phyloP scores from a whole-genome alignment of 1,284 basidiomycete species.

The Sporisorium graminicola region DNA sequence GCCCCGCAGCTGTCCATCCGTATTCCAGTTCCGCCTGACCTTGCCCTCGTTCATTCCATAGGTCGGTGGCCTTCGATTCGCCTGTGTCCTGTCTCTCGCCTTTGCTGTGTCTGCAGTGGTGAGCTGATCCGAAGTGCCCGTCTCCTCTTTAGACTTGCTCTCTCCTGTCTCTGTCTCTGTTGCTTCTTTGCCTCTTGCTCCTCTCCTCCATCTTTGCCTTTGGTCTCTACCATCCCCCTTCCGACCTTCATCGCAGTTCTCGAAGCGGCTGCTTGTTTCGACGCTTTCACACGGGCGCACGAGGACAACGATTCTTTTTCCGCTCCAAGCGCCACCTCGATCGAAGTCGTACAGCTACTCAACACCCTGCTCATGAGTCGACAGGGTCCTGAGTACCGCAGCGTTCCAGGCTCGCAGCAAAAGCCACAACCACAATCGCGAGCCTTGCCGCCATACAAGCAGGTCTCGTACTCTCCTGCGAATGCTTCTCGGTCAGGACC shows the following conservation, averaged over 20 bases:
- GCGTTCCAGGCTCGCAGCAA: conserved; percentile 18
- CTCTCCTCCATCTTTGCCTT: not conserved
- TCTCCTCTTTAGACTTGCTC: not conserved
- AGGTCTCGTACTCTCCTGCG: conserved; percentile 32
- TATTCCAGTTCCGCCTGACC: too few relatives aligned
- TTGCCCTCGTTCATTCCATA: too few relatives aligned
- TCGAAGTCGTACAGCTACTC: too few relatives aligned
- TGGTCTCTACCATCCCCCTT: not conserved
- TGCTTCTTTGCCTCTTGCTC: not conserved
- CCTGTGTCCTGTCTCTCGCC: too few relatives aligned
- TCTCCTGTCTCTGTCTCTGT: not conserved
- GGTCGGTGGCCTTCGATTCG: too few relatives aligned
- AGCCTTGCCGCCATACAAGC: conserved; percentile 40
- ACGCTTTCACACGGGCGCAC: too few relatives aligned
- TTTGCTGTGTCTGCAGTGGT: not conserved
- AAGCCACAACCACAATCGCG: conserved; percentile 7
- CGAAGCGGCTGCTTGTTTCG: not conserved
- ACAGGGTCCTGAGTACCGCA: conserved; percentile 17
- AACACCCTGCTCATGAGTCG: too few relatives aligned
- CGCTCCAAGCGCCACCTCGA: too few relatives aligned
- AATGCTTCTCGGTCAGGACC: conserved; percentile 11
- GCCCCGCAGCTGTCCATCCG: too few relatives aligned
- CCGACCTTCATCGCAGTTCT: not conserved
- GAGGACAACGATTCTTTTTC: too few relatives aligned
- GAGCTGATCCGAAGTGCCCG: not conserved